Conservation (phyloP, 768 basidiomycete species). For the Terana coerulea region DNA sequence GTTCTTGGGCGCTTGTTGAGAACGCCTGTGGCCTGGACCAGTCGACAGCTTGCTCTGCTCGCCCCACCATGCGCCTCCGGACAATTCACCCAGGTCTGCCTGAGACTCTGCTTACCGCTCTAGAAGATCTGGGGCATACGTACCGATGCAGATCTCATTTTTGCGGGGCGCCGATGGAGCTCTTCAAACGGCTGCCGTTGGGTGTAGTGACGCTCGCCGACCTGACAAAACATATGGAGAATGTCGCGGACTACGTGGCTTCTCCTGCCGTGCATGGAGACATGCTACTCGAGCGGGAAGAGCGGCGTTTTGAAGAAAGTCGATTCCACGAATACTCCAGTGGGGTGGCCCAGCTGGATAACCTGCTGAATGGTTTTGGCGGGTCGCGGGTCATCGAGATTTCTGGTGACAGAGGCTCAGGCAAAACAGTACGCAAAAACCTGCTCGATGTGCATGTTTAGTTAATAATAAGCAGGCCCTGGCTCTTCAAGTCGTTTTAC, state of each 20-base stretch:
- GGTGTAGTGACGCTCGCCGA: slow-evolving; percentile 47
- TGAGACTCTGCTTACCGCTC: slow-evolving; percentile 37
- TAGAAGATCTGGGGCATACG: slow-evolving; percentile 47
- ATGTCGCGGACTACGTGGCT: slow-evolving; percentile 41
- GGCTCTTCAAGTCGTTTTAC: slow-evolving; percentile 54
- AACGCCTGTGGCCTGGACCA: neutral
- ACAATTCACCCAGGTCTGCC: slow-evolving; percentile 31
- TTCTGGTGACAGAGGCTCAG: slow-evolving; percentile 60
- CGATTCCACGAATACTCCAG: slow-evolving; percentile 8
- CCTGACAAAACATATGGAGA: slow-evolving; percentile 36
- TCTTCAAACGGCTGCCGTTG: slow-evolving; percentile 48
- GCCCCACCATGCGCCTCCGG: slow-evolving; percentile 19
- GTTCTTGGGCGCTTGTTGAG: neutral
- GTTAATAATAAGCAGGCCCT: slow-evolving; percentile 44
- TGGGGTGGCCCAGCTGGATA: slow-evolving; percentile 50
- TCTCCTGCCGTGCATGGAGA: slow-evolving; percentile 37
- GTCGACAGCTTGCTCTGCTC: neutral
- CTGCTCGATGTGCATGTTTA: neutral
- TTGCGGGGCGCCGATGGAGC: slow-evolving; percentile 40
- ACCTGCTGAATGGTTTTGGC: slow-evolving; percentile 47
- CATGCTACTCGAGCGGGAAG: slow-evolving; percentile 21
- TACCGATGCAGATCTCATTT: slow-evolving; percentile 60
- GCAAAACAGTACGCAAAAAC: slow-evolving; percentile 56
- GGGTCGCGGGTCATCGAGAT: slow-evolving; percentile 58
- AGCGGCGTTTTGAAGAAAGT: slow-evolving; percentile 9